phyloP scores from a whole-genome alignment of 2,329 filamentous ascomycete genomes.

The Aaosphaeria pasadenensis region DNA sequence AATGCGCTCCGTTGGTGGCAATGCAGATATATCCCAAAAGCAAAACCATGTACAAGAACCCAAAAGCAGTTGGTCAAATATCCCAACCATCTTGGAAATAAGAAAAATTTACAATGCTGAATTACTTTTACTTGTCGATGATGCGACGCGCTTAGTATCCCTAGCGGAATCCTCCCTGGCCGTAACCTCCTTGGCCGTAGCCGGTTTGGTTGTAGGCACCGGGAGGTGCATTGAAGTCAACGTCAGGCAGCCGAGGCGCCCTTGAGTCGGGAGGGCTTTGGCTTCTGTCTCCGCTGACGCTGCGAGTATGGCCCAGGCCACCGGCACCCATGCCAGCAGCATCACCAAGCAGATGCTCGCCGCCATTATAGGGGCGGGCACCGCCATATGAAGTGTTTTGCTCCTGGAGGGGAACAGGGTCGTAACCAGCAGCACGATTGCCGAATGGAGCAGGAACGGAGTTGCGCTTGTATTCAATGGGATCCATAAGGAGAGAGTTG shows the following conservation, averaged over 20 bases:
- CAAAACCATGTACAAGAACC: too few species aligned
- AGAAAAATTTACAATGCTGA: constrained; percentile 14
- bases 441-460: constrained; percentile 29
- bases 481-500: constrained; percentile 77
- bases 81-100: too few species aligned
- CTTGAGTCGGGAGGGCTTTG: constrained; percentile 16
- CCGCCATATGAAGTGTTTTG: constrained; percentile 28
- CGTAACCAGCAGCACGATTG: constrained; percentile 29
- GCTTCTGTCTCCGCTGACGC: constrained; percentile 19
- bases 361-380: constrained; percentile 21
- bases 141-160: constrained; percentile 2
- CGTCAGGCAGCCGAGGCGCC: constrained; percentile 27
- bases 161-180: constrained; percentile 20
- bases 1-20: too few species aligned
- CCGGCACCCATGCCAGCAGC: constrained; percentile 26
- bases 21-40: too few species aligned
- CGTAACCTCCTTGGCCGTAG: constrained; percentile 13
- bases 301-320: constrained; percentile 17
- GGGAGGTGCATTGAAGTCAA: constrained; percentile 20
- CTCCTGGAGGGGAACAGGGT: constrained; percentile 34
- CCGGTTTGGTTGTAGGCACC: constrained; percentile 8
- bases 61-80: too few species aligned
- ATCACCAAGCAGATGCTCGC: constrained; percentile 31
- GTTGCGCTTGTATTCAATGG: constrained; percentile 44
- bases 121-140: constrained; percentile 8